Base-by-base conservation (phyloP, 768 basidiomycete species). In the Phaeotremella skinneri region DNA sequence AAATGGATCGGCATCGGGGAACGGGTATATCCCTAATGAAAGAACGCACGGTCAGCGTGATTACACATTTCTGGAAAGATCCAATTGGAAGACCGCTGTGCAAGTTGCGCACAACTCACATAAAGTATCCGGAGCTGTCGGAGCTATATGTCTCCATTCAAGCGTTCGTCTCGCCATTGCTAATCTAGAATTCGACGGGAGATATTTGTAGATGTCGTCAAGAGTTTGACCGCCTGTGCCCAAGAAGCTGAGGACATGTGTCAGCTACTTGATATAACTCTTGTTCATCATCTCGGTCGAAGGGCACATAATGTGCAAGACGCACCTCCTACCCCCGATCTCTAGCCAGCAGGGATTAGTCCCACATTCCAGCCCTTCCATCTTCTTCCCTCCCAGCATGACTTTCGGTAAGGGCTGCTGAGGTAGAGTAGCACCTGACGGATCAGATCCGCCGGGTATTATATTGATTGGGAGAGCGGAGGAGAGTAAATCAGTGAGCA, bases 61-160 rank as follows among this genome's bases (percentile, higher is more conserved):
- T 21, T 16, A 21, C 7, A 29, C 20, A 20, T 16, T 20, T 2
- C 37, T 30, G n/a, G 37, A 57, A 14, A 47, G 41, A 45, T 42
- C 32, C 48, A 21, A 27, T 29, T 30, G 26, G 34, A 37, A 17
- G 23, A 0, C 21, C 13, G 32, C 39, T 9, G n/a, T 23, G 39
- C 30, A 39, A 32, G 25, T 32, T 34, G 14, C 2, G n/a, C n/a
- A n/a, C n/a, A 51, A 68, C 80, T 67, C 52, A 81, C 81, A 97
- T 2, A 99, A 82, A 0, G 96, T 99, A 77, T 99, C 96, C 26
- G 96, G 96, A 25, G 94, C 94, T 6, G 96, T 98, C 2, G 96
- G 96, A n/a, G 96, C 92, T 75, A 96, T 85, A 79, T 98, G 94
- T 58, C 92, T 81, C 96, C 94, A 99, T 67, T 82, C 84, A 31